Base-by-base conservation (phyloP, 192 early-diverging fungal species). In the Entophlyctis helioformis region DNA sequence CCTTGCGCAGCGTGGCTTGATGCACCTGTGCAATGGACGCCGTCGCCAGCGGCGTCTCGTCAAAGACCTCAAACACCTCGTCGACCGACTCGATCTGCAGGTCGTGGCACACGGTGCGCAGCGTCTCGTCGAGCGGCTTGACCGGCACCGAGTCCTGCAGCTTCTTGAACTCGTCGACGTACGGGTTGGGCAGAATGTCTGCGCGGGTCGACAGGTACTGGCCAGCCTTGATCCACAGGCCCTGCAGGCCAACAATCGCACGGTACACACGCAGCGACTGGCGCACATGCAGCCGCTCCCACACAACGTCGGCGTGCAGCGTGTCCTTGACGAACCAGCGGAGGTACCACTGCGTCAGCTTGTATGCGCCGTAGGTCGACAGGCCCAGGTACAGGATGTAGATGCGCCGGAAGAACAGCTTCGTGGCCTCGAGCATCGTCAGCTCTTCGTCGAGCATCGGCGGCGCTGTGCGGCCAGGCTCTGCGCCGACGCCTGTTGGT, bases 1-100 rank as follows among this genome's bases (percentile, higher is more conserved):
- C 59, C 60, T 0, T 43, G 54, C 44, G 50, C 3, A 63, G 18
- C 18, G 12, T 64, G 1, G 80, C 81, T 11, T 62, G 67, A 42
- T 89, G 86, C 8, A 89, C 86, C 45, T 87, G 85, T 0, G 85
- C 86, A 26, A 89, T 81, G 15, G 85, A 87, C 0, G 86, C 86
- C 10, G 84, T 82, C 0, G 85, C 86, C 13, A 86, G 57, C 10
- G 86, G 77, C 11, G 50, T 40, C 11, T 48, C 45, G 13, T 79
- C 79, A 56, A 89, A 89, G 2, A 67, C 67, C 5, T 49, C 48
- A 60, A 87, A 89, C 16, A 87, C 34, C 6, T 77, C 71, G 7
- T 72, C 60, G 8, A 44, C 5, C 43, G 29, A 25, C 4, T 4
- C n/a, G 6, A 25, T 20, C 11, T 18, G 3, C 10, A 50, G 27